These are phyloP conservation scores for Fusarium sp. DNA, from an alignment of 2,329 filamentous ascomycete species.

Conservation along the genomic window DNA sequence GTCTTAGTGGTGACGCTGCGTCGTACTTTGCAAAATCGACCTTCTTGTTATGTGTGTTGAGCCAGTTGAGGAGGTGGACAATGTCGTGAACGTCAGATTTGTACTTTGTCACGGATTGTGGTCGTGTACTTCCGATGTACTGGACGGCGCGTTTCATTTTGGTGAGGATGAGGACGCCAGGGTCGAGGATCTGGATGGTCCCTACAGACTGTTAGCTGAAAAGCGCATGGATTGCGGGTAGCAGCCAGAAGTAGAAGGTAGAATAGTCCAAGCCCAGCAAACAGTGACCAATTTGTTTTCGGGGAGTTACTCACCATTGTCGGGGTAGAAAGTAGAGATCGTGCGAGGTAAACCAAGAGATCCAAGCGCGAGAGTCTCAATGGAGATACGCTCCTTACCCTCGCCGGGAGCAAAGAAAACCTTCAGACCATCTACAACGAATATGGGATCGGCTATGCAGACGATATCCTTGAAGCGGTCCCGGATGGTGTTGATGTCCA, in stretches of 20 bases:
- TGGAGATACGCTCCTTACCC: not conserved
- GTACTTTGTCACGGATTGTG: not conserved
- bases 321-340: not conserved
- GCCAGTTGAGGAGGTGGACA: not conserved
- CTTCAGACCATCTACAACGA: not conserved
- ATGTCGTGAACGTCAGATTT: not conserved
- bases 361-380: not conserved
- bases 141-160: not conserved
- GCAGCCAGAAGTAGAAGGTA: too few relatives aligned
- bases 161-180: not conserved
- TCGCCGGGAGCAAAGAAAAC: not conserved
- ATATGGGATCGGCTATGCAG: fast-evolving
- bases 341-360: not conserved
- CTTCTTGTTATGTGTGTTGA: not conserved
- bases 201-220: not conserved
- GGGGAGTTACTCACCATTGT: too few relatives aligned
- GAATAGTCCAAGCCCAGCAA: too few relatives aligned
- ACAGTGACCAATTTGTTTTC: too few relatives aligned
- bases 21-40: not conserved
- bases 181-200: not conserved
- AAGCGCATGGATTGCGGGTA: too few relatives aligned
- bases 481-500: not conserved
- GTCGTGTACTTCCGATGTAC: not conserved
- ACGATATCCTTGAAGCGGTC: not conserved
- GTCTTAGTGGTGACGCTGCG: fast-evolving